A percentile compares a stretch with the other conserved stretches of the same genome.
phyloP scores from a whole-genome alignment of 2,329 filamentous ascomycete genomes.

The Metarhizium anisopliae region DNA sequence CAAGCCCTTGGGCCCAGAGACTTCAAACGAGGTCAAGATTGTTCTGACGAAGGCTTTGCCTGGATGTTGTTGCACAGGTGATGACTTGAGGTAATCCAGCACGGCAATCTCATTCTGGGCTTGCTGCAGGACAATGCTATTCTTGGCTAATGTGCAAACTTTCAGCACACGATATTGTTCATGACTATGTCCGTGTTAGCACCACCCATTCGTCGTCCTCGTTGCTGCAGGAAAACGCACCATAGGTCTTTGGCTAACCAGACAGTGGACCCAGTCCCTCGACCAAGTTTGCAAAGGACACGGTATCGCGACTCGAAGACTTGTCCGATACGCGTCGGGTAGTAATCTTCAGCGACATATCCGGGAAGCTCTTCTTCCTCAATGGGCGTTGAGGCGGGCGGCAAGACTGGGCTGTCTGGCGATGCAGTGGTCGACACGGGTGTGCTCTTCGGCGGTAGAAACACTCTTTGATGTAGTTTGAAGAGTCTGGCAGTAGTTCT shows the following conservation, averaged over 20 bases:
- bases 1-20: conserved; percentile 23
- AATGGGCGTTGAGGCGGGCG: not conserved
- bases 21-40: conserved; percentile 28
- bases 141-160: not conserved
- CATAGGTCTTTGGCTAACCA: conserved; percentile 28
- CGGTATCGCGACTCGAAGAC: conserved; percentile 18
- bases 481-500: too few relatives aligned
- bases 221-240: conserved; percentile 4
- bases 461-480: too few relatives aligned
- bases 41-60: conserved; percentile 21
- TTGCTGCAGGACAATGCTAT: not conserved
- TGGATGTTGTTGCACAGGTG: conserved; percentile 11
- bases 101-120: not conserved
- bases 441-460: too few relatives aligned
- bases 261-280: conserved; percentile 30
- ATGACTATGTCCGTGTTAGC: too few relatives aligned
- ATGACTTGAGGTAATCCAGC: not conserved
- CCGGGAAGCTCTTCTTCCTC: conserved; percentile 1
- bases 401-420: too few relatives aligned
- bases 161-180: not conserved
- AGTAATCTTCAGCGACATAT: not conserved
- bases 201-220: too few relatives aligned
- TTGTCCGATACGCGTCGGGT: not conserved
- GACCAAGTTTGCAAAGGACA: conserved; percentile 31
- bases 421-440: too few relatives aligned